phyloP scores from a whole-genome alignment of 148 eudicot species.

The Hydrangea macrophylla region DNA sequence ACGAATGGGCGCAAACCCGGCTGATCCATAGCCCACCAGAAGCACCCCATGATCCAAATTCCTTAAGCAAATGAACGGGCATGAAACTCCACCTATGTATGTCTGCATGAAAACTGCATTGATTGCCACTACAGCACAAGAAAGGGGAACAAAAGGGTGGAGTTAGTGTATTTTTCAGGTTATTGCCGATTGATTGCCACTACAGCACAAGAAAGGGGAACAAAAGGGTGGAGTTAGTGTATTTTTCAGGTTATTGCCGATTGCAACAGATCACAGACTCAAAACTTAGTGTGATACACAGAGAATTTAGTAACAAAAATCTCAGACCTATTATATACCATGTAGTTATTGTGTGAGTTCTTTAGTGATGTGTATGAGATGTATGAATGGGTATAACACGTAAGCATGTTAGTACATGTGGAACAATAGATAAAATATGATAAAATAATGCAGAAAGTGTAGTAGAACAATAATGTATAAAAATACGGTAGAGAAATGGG shows the following conservation, averaged over 20 bases:
- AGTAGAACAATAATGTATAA: no score
- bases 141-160: not conserved
- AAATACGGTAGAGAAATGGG: no score
- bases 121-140: slow-evolving; percentile 58
- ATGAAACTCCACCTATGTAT: slow-evolving; percentile 68
- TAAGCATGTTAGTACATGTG: no score
- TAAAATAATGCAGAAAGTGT: no score
- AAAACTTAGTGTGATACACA: no score
- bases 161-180: not conserved
- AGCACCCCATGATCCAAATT: slow-evolving; percentile 71
- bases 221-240: not conserved
- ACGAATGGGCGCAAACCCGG: slow-evolving; percentile 61
- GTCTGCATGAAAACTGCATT: slow-evolving; percentile 83
- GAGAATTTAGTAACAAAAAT: no score
- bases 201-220: slow-evolving; percentile 28
- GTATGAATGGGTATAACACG: no score
- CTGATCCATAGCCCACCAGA: slow-evolving; percentile 65
- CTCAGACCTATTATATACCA: no score
- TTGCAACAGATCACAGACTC: no score
- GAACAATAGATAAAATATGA: no score
- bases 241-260: not conserved
- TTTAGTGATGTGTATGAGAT: no score
- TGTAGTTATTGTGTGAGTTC: no score
- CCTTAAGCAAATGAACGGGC: slow-evolving; percentile 73
- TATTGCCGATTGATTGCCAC: slow-evolving; percentile 42